Evolutionary conservation across 2,329 filamentous ascomycete species (phyloP).

Genomic region (Ophiostoma populinum): DNA sequence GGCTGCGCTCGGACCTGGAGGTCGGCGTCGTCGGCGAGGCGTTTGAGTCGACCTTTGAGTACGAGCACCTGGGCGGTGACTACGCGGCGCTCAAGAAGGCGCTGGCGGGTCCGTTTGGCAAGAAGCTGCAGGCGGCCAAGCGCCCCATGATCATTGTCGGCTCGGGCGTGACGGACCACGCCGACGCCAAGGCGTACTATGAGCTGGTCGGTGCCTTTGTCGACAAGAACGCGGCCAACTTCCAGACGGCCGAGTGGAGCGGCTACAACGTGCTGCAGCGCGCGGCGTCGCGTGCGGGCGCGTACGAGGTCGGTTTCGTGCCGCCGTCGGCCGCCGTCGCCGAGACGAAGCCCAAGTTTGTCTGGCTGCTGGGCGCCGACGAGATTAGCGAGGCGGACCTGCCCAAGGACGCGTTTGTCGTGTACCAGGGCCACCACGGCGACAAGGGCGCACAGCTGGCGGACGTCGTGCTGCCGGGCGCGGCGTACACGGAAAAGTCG

Average conservation of each 20-base stretch:
- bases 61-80: conserved; percentile 73
- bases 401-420: conserved; percentile 86
- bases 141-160: conserved; percentile 94
- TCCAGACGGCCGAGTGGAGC: conserved; percentile 83
- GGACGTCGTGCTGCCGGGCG: conserved; percentile 82
- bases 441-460: conserved; percentile 85
- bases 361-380: conserved; percentile 93
- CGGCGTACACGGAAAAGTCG: conserved; percentile 92
- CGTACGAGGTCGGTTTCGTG: conserved; percentile 90
- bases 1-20: conserved; percentile 86
- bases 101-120: conserved; percentile 73
- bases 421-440: conserved; percentile 97
- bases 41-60: conserved; percentile 91
- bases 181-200: conserved; percentile 82
- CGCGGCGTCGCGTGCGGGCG: conserved; percentile 77
- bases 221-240: conserved; percentile 81
- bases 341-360: conserved; percentile 75
- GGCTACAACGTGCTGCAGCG: conserved; percentile 95
- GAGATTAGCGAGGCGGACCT: conserved; percentile 75
- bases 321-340: conserved; percentile 69
- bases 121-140: conserved; percentile 77
- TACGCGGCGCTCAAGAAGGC: conserved; percentile 68
- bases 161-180: conserved; percentile 78
- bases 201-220: conserved; percentile 81
- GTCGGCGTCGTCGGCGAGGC: conserved; percentile 79